Percentiles rank a stretch among this genome's conserved stretches.
phyloP scores from a whole-genome alignment of 2,329 filamentous ascomycete species.

The Beauveria australis region DNA sequence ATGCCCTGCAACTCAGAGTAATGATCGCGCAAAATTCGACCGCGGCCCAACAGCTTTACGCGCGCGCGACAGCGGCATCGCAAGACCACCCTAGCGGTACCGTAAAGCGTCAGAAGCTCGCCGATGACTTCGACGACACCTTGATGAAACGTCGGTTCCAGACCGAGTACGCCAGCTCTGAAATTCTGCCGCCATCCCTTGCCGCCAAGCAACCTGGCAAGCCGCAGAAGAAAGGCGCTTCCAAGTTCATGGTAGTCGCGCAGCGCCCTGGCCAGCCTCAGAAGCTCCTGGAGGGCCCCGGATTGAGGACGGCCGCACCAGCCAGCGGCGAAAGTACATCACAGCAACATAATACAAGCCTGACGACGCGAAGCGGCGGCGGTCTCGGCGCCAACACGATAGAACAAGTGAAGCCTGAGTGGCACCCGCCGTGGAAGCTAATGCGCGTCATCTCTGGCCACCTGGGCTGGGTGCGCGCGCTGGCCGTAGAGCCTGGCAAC shows the following conservation, averaged over 20 bases:
- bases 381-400: conserved; percentile 18
- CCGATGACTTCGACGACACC: conserved; percentile 26
- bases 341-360: conserved; percentile 21
- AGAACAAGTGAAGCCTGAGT: conserved; percentile 65
- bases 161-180: conserved; percentile 70
- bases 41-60: conserved; percentile 24
- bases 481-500: conserved; percentile 92
- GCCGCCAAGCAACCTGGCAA: conserved; percentile 66
- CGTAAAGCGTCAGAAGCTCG: conserved; percentile 31
- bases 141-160: conserved; percentile 44
- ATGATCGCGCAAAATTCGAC: conserved; percentile 29
- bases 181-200: conserved; percentile 67
- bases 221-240: conserved; percentile 22
- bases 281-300: conserved; percentile 33
- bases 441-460: conserved; percentile 97
- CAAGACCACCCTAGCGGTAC: conserved; percentile 13
- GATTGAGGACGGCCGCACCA: conserved; percentile 30
- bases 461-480: conserved; percentile 82
- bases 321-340: conserved; percentile 18
- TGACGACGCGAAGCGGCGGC: conserved; percentile 19
- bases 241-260: conserved; percentile 36
- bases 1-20: conserved; percentile 25
- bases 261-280: conserved; percentile 25
- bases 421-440: conserved; percentile 97
- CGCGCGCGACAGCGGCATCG: conserved; percentile 17